These are phyloP conservation scores for Saccharomyces hybrid DNA, from an alignment of 1,139 yeast genomes.

Conservation along the genomic window DNA sequence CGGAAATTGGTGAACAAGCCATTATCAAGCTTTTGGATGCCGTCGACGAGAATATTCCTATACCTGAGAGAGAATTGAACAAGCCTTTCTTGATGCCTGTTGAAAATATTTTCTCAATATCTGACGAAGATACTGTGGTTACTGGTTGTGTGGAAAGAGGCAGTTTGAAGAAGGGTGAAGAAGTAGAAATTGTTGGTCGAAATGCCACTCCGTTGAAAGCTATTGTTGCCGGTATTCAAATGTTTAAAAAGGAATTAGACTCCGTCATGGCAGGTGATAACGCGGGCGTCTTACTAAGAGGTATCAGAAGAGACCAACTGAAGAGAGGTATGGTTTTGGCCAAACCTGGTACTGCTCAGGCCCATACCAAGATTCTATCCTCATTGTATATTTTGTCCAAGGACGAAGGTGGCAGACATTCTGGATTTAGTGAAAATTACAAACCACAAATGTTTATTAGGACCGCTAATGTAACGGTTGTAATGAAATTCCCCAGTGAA, in stretches of 20 bases:
- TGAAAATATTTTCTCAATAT: conserved; percentile 94
- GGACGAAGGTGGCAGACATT: conserved; percentile 99
- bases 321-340: conserved; percentile 97
- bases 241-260: conserved; percentile 98
- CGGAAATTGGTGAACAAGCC: conserved; percentile 88
- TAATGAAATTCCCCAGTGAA: conserved; percentile 84
- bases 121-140: conserved; percentile 99
- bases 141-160: conserved; percentile 99
- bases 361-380: conserved; percentile 91
- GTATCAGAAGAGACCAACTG: conserved; percentile 95
- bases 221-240: conserved; percentile 95
- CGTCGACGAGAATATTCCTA: conserved; percentile 90
- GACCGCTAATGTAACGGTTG: conserved; percentile 92
- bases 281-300: conserved; percentile 95
- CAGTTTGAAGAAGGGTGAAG: conserved; percentile 93
- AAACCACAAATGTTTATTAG: conserved; percentile 96
- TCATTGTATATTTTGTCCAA: conserved; percentile 86
- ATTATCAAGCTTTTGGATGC: conserved; percentile 80
- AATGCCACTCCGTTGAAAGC: conserved; percentile 83
- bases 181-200: conserved; percentile 91
- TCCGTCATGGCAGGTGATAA: conserved; percentile 98
- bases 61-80: conserved; percentile 92
- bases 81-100: conserved; percentile 96
- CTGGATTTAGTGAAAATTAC: conserved; percentile 94
- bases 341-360: conserved; percentile 84